These are phyloP conservation scores for Pharus latifolius DNA, from an alignment of 176 grass and related monocot species.

Conservation along the genomic window DNA sequence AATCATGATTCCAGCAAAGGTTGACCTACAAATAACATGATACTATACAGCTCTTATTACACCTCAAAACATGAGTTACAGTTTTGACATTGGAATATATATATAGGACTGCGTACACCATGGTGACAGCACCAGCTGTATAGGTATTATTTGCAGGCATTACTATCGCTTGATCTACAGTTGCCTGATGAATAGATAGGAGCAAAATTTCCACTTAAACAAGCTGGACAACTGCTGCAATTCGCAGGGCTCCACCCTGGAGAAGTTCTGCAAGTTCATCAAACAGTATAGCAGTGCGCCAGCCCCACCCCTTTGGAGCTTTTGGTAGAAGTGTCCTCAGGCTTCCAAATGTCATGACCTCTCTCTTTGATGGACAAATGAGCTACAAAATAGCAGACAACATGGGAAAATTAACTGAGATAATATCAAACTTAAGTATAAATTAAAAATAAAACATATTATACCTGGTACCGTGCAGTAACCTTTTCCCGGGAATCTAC, in stretches of 20 bases:
- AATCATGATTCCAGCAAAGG: not conserved
- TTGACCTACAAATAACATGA: not conserved
- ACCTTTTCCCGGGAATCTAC: conserved; percentile 87
- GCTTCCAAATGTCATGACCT: conserved; percentile 86
- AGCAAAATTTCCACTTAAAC: conserved; percentile 34
- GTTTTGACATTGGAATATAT: not conserved
- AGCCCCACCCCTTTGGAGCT: conserved; percentile 96
- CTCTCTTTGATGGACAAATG: conserved; percentile 92
- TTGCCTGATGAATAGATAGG: too few relatives aligned
- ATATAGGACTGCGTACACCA: not conserved
- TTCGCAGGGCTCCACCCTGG: conserved; percentile 68
- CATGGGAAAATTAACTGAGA: not conserved
- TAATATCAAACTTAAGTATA: not conserved
- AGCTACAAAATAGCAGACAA: conserved; percentile 38
- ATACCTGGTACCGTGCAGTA: conserved; percentile 92
- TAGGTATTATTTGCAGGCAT: not conserved
- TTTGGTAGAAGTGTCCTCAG: conserved; percentile 92
- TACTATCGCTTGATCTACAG: not conserved
- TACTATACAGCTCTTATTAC: not conserved
- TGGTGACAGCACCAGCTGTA: not conserved
- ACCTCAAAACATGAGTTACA: not conserved
- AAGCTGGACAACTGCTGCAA: conserved; percentile 80
- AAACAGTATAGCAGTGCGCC: conserved; percentile 90
- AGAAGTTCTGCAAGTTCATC: conserved; percentile 88
- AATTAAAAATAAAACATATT: not conserved